Conservation (phyloP, 2,329 filamentous ascomycete species). For the Fusarium torulosum region DNA sequence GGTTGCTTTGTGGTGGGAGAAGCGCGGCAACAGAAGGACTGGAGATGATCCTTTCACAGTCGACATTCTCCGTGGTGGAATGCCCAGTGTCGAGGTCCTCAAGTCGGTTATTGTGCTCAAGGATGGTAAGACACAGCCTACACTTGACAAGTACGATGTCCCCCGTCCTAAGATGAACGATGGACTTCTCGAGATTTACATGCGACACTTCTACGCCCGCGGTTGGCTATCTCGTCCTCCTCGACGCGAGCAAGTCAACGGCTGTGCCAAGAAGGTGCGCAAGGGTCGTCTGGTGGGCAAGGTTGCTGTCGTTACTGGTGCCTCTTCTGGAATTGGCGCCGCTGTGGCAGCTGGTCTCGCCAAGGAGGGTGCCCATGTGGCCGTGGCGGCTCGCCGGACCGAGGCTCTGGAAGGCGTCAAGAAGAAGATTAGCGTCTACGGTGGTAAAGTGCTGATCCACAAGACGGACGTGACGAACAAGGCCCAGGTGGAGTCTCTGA, state of each 20-base stretch:
- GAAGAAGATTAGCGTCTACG: slow-evolving; percentile 66
- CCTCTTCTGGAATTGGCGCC: slow-evolving; percentile 83
- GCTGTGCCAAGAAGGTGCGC: slow-evolving; percentile 41
- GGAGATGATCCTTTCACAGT: slow-evolving; percentile 81
- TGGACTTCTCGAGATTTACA: slow-evolving; percentile 80
- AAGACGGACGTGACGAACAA: slow-evolving; percentile 79
- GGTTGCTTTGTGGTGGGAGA: slow-evolving; percentile 79
- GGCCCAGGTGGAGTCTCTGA: slow-evolving; percentile 74
- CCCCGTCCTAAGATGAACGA: slow-evolving; percentile 77
- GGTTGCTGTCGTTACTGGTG: slow-evolving; percentile 82
- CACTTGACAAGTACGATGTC: slow-evolving; percentile 65
- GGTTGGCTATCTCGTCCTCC: slow-evolving; percentile 80
- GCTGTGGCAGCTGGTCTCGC: slow-evolving; percentile 78
- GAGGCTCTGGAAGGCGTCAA: slow-evolving; percentile 77
- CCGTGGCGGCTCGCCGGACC: slow-evolving; percentile 76
- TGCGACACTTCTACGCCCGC: slow-evolving; percentile 82
- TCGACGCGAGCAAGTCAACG: slow-evolving; percentile 56
- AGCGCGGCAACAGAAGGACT: slow-evolving; percentile 72
- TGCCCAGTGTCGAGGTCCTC: slow-evolving; percentile 80
- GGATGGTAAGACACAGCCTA: slow-evolving; percentile 74
- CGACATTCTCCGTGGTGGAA: slow-evolving; percentile 82
- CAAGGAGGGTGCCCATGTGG: slow-evolving; percentile 77
- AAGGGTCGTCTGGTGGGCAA: slow-evolving; percentile 74
- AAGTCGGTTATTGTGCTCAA: slow-evolving; percentile 79
- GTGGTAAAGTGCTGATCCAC: slow-evolving; percentile 75